Percentiles rank a stretch among this genome's conserved stretches.
Conservation (phyloP, 2,329 filamentous ascomycete genomes). For the Colletotrichum sp. region DNA sequence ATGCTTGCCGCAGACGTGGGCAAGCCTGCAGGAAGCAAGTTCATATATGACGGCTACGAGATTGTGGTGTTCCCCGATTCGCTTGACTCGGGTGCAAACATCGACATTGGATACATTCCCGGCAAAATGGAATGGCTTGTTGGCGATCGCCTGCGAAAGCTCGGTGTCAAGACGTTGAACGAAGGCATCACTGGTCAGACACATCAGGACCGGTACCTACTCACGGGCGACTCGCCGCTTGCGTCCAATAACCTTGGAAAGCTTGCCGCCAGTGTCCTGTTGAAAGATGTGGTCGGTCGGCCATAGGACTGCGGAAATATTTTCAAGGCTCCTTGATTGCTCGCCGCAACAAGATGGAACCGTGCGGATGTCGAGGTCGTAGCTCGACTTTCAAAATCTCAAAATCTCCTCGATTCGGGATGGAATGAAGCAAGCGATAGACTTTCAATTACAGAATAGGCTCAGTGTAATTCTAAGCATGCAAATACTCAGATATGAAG, state of each 20-base stretch:
- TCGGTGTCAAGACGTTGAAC: not conserved
- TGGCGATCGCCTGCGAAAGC: not conserved
- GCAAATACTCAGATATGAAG: too few relatives aligned
- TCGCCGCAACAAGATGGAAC: too few relatives aligned
- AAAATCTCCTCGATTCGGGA: too few relatives aligned
- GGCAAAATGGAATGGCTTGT: not conserved
- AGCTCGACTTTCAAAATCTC: too few relatives aligned
- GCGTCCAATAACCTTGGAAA: not conserved
- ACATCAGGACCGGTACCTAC: not conserved
- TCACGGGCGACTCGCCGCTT: not conserved
- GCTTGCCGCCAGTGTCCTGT: not conserved
- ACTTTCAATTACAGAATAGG: too few relatives aligned
- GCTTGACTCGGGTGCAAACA: not conserved
- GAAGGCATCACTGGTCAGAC: not conserved
- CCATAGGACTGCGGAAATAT: too few relatives aligned
- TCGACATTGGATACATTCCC: not conserved
- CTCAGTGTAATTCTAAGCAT: too few relatives aligned
- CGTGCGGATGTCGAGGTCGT: too few relatives aligned
- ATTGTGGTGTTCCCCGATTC: not conserved
- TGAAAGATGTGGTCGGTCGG: not conserved
- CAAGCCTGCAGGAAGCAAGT: not conserved
- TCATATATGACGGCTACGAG: not conserved
- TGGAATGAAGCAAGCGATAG: too few relatives aligned
- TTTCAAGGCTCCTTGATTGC: too few relatives aligned
- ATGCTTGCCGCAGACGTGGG: not conserved